Conservation (phyloP, 2,329 filamentous ascomycete genomes). For the Fusarium falciforme region DNA sequence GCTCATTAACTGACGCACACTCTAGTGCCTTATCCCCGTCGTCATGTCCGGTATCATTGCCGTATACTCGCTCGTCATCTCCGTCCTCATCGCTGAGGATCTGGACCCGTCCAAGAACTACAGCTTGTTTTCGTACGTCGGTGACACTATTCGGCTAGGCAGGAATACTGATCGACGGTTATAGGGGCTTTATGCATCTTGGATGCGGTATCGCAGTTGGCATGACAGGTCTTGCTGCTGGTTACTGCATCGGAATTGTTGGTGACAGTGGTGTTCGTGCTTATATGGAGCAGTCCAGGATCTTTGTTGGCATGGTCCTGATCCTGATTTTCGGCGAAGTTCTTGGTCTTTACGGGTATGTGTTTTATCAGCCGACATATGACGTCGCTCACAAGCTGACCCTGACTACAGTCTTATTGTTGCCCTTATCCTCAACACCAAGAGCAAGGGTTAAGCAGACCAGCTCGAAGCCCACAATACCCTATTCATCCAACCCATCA, state of each 20-base stretch:
- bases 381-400: conserved; percentile 18
- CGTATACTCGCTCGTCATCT: conserved; percentile 96
- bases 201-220: conserved; percentile 91
- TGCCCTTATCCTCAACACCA: conserved; percentile 91
- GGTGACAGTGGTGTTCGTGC: conserved; percentile 93
- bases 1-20: conserved; percentile 21
- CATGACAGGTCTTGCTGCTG: conserved; percentile 90
- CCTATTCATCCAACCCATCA: conserved; percentile 4
- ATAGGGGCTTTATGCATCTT: conserved; percentile 90
- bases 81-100: conserved; percentile 94
- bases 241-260: conserved; percentile 95
- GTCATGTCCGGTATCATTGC: conserved; percentile 99
- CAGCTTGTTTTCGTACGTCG: conserved; percentile 82
- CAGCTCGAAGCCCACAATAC: not conserved
- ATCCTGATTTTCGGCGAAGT: conserved; percentile 99
- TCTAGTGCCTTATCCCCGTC: conserved; percentile 83
- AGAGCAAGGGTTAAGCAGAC: conserved; percentile 69
- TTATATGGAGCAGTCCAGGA: conserved; percentile 95
- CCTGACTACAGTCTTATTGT: conserved; percentile 78
- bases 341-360: conserved; percentile 93
- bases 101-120: conserved; percentile 80
- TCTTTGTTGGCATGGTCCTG: conserved; percentile 98
- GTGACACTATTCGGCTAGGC: not conserved
- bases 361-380: conserved; percentile 10
- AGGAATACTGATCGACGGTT: conserved; percentile 30